A percentile compares a stretch with the other conserved stretches of the same genome.
Evolutionary conservation across 2,329 filamentous ascomycete genomes (phyloP).

Genomic region (Trichoderma aggressivum): DNA sequence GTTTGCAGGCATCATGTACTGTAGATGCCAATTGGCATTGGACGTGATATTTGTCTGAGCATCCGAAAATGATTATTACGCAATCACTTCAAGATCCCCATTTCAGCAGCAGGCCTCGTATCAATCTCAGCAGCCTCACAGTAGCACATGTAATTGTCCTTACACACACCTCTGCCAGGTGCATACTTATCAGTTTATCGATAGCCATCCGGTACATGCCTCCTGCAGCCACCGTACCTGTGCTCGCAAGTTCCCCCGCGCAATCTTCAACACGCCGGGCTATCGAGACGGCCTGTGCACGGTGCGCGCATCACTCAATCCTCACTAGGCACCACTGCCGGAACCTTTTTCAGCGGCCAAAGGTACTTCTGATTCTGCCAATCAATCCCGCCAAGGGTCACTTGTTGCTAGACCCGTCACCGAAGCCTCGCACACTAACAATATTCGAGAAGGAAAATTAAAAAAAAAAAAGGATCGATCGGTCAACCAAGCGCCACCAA

Average conservation of each 20-base stretch:
- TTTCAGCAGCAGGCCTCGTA: background rate
- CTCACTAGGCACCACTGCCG: background rate
- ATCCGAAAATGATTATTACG: no score
- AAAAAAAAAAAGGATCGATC: background rate
- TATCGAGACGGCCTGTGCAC: background rate
- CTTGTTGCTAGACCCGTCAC: constrained; percentile 10
- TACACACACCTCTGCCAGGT: background rate
- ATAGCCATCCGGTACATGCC: background rate
- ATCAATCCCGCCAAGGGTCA: background rate
- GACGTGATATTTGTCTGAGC: background rate
- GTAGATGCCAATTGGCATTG: background rate
- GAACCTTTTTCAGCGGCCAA: background rate
- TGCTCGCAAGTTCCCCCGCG: background rate
- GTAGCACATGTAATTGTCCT: background rate
- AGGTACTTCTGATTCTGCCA: constrained; percentile 10
- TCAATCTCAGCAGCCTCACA: background rate
- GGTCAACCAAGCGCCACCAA: background rate
- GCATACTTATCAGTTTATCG: background rate
- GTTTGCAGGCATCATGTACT: background rate
- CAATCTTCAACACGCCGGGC: background rate
- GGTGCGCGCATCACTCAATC: background rate
- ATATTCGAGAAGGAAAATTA: constrained; percentile 7
- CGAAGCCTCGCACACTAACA: constrained; percentile 14
- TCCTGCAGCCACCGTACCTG: background rate
- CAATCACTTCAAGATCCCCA: background rate